Base-by-base conservation (phyloP, 495 filamentous ascomycete genomes). In the Jackrogersella multiformis region DNA sequence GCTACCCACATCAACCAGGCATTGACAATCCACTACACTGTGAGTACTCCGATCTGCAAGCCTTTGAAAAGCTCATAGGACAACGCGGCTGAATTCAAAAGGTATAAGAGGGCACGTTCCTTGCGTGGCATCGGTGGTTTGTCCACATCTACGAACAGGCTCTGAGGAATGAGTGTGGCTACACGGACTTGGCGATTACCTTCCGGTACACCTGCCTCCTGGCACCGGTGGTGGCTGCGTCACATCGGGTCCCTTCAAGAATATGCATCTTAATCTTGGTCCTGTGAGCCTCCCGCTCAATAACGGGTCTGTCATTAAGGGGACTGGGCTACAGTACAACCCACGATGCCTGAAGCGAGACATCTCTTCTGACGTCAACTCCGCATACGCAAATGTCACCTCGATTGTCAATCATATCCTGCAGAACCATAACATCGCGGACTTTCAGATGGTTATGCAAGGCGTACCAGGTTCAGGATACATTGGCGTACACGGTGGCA, bases 41-140 rank as follows among this genome's bases (percentile, higher is more conserved):
- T 71, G 26, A 61, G 68, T 51, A 34, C 28, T 60, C n/a, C 34
- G 20, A 10, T 80, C 69, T 12, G 10, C 5, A 18, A 34, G 13
- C 5, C n/a, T n/a, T n/a, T n/a, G n/a, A 1, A 15, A n/a, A 35
- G 21, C 4, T 39, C 34, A 21, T 21, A 13, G 9, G n/a, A 21
- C 1, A 5, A 7, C 18, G 20, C 21, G n/a, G 9, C 46, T 69
- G 48, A 70, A 20, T 64, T n/a, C 15, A 2, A 13, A 7, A 34
- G 5, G 63, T 15, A 9, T 36, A 24, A 34, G 77, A 61, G 79
- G 88, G 87, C 16, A 86, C 83, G 58, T 90, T 93, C 76, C 77
- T 91, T 28, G 75, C 84, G 1, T 92, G 89, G 88, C 90, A 93
- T 70, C 81, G 90, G 15, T 89, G 88, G 74, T 92, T 86, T 70